phyloP scores from a whole-genome alignment of 495 filamentous ascomycete species.

The Penicillium soppii region DNA sequence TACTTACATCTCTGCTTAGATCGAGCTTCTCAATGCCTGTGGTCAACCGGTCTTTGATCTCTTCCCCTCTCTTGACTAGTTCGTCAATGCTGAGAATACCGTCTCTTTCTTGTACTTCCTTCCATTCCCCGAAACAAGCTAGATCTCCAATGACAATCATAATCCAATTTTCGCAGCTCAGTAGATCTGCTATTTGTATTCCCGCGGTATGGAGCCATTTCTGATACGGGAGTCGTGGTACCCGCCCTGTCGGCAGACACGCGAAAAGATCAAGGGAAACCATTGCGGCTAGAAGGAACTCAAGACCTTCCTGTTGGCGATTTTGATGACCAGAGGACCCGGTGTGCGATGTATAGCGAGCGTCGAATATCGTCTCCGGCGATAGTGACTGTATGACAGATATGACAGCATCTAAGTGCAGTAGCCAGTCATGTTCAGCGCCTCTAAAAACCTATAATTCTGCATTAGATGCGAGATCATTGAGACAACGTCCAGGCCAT shows the following conservation, averaged over 20 bases:
- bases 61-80: neutral
- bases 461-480: neutral
- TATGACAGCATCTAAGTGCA: slow-evolving; percentile 6
- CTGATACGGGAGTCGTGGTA: slow-evolving; percentile 4
- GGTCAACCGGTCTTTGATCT: neutral
- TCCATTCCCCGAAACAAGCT: slow-evolving; percentile 1
- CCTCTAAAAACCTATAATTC: slow-evolving; percentile 4
- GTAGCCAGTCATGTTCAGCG: slow-evolving; percentile 7
- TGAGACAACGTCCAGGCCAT: neutral
- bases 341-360: neutral
- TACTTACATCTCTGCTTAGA: neutral
- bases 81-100: neutral
- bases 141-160: slow-evolving; percentile 4
- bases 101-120: neutral
- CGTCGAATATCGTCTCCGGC: neutral
- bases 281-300: slow-evolving; percentile 2
- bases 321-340: neutral
- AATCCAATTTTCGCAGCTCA: slow-evolving; percentile 7
- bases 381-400: neutral
- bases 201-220: slow-evolving; percentile 3
- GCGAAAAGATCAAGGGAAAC: slow-evolving; percentile 8
- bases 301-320: neutral
- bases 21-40: slow-evolving; percentile 1
- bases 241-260: slow-evolving; percentile 1
- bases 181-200: neutral